phyloP scores from a whole-genome alignment of 192 early-diverging fungal species.

The Gonapodya prolifera region DNA sequence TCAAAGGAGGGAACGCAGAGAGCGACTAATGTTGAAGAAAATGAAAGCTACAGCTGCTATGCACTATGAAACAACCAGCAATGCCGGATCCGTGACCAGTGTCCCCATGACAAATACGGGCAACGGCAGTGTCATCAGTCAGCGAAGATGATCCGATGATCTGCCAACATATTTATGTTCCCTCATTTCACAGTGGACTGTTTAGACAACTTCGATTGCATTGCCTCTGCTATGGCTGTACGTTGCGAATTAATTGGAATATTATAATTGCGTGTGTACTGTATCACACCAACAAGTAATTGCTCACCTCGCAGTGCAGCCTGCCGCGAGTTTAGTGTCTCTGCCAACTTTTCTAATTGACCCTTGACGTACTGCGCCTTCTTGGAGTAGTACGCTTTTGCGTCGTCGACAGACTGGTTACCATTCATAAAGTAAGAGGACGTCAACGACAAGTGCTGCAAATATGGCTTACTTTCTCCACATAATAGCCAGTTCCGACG shows the following conservation, averaged over 20 bases:
- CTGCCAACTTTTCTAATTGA: conserved; percentile 69
- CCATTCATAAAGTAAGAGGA: conserved; percentile 7
- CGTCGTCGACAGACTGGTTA: conserved; percentile 56
- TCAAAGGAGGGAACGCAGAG: neutral
- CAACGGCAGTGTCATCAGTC: neutral
- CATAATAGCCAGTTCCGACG: conserved; percentile 91
- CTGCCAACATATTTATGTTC: neutral
- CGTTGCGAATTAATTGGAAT: too few relatives aligned
- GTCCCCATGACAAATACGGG: neutral
- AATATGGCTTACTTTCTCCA: conserved; percentile 61
- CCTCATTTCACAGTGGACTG: neutral
- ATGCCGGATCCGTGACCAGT: neutral
- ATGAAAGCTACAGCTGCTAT: neutral
- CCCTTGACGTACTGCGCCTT: conserved; percentile 74
- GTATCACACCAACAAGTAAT: too few relatives aligned
- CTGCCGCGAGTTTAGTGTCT: conserved; percentile 68
- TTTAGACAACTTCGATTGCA: neutral
- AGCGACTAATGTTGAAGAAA: neutral
- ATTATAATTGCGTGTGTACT: too few relatives aligned
- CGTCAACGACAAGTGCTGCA: neutral
- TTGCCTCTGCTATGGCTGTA: neutral
- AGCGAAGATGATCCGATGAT: neutral
- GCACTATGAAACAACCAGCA: neutral
- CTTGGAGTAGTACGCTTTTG: conserved; percentile 62
- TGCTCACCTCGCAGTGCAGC: neutral